A percentile compares a stretch with the other conserved stretches of the same genome.
Conservation (phyloP, 1,284 basidiomycete genomes). For the Stereum hirsutum region DNA sequence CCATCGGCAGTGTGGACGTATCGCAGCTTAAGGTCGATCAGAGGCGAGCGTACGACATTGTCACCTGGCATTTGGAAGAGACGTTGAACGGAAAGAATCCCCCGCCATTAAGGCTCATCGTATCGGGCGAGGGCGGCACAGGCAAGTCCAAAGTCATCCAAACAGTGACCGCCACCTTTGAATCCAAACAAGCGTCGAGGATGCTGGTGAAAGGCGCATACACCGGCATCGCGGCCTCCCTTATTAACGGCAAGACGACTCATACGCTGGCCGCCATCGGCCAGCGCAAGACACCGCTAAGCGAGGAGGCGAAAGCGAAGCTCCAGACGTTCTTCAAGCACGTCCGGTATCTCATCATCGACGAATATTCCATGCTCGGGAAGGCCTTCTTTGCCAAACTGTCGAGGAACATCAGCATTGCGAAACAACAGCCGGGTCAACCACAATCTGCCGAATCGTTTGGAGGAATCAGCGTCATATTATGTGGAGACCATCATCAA, state of each 20-base stretch:
- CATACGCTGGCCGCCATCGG: constrained; percentile 13
- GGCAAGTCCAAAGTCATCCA: constrained; percentile 29
- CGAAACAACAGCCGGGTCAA: constrained; percentile 5
- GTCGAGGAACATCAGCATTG: constrained; percentile 14
- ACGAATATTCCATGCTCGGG: constrained; percentile 25
- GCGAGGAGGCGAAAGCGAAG: constrained; percentile 5
- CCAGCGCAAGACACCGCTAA: neutral
- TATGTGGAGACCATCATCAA: constrained; percentile 30
- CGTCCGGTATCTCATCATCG: constrained; percentile 21
- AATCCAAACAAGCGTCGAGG: neutral
- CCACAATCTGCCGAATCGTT: constrained; percentile 15
- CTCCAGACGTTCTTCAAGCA: constrained; percentile 13
- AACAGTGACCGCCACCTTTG: constrained; percentile 20
- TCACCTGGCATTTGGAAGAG: constrained; percentile 17
- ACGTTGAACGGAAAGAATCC: constrained; percentile 13
- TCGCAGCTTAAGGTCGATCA: constrained; percentile 12
- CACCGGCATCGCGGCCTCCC: constrained; percentile 25
- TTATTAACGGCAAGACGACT: constrained; percentile 22
- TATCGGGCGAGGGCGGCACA: constrained; percentile 26
- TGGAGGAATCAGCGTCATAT: constrained; percentile 27
- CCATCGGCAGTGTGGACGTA: neutral
- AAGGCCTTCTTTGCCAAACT: constrained; percentile 18
- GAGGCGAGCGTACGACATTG: constrained; percentile 20
- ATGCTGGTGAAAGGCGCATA: constrained; percentile 22
- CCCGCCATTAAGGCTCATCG: constrained; percentile 20